Percentiles rank a stretch among this genome's conserved stretches.
These are phyloP conservation scores for Paecilomyces sp. DNA, from an alignment of 2,329 filamentous ascomycete genomes.

Conservation along the genomic window DNA sequence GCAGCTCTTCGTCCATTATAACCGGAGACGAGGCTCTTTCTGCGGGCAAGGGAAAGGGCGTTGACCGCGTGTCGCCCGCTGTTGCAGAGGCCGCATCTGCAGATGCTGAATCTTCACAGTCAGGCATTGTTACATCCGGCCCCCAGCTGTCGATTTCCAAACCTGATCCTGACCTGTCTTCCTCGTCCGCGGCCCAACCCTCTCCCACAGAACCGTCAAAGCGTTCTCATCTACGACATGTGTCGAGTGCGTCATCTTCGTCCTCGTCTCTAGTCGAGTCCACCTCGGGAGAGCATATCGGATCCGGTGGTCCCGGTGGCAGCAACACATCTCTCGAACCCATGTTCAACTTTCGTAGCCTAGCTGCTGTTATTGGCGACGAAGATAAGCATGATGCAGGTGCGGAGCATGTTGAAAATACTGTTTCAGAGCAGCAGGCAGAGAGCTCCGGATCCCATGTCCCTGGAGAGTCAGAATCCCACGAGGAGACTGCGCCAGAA, in stretches of 20 bases:
- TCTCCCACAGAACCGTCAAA: slow-evolving; percentile 47
- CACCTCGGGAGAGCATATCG: slow-evolving; percentile 26
- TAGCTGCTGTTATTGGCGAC: slow-evolving; percentile 75
- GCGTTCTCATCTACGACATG: slow-evolving; percentile 68
- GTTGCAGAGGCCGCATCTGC: slow-evolving; percentile 7
- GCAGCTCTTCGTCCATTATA: slow-evolving; percentile 30
- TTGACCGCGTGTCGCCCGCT: slow-evolving; percentile 47
- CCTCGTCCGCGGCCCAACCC: slow-evolving; percentile 35
- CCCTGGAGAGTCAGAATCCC: slow-evolving; percentile 8
- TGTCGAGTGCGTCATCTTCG: slow-evolving; percentile 80
- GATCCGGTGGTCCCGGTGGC: slow-evolving; percentile 45
- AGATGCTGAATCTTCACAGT: slow-evolving; percentile 25
- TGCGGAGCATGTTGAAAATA: slow-evolving; percentile 31
- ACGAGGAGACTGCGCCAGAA: slow-evolving; percentile 7
- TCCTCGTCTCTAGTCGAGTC: slow-evolving; percentile 71
- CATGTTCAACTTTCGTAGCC: slow-evolving; percentile 84
- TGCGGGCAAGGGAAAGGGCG: slow-evolving; percentile 60
- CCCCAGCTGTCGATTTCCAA: slow-evolving; percentile 3
- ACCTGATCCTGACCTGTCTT: slow-evolving; percentile 12
- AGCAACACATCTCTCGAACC: slow-evolving; percentile 56
- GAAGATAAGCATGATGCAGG: slow-evolving; percentile 44
- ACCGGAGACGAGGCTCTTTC: slow-evolving; percentile 26
- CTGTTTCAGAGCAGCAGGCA: slow-evolving; percentile 9
- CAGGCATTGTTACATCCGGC: slow-evolving; percentile 15
- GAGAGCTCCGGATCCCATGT: slow-evolving; percentile 16